Conservation (phyloP, 1,284 basidiomycete species). For the Boletellus deceptivus region DNA sequence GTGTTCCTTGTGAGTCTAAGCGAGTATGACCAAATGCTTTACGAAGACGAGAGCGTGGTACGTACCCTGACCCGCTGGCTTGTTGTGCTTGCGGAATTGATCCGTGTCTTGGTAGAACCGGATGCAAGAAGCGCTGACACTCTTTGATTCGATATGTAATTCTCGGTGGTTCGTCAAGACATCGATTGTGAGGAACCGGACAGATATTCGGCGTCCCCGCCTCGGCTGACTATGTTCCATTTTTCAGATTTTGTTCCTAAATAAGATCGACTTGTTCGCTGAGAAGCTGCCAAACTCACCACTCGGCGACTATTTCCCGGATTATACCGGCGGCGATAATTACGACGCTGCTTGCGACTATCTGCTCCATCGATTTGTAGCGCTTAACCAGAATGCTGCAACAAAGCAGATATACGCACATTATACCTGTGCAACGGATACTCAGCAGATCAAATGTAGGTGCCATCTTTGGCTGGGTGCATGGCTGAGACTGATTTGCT, state of each 20-base stretch:
- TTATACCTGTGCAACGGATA: conserved; percentile 89
- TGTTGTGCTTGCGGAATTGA: conserved; percentile 13
- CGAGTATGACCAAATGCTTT: conserved; percentile 94
- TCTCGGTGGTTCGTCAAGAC: conserved; percentile 93
- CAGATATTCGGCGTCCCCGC: not conserved
- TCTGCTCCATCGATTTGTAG: conserved; percentile 83
- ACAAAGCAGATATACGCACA: conserved; percentile 88
- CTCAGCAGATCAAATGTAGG: conserved; percentile 85
- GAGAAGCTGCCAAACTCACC: conserved; percentile 91
- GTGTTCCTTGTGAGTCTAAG: conserved; percentile 91
- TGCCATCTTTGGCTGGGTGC: conserved; percentile 4
- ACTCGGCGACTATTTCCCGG: conserved; percentile 86
- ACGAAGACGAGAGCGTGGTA: conserved; percentile 91
- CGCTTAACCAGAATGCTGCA: conserved; percentile 82
- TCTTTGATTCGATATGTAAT: conserved; percentile 97
- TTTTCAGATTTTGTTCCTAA: conserved; percentile 78
- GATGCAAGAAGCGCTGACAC: conserved; percentile 94
- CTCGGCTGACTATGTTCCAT: conserved; percentile 2
- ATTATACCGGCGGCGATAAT: conserved; percentile 76
- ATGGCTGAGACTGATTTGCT: conserved; percentile 4
- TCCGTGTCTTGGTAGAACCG: conserved; percentile 63
- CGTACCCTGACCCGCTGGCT: conserved; percentile 33
- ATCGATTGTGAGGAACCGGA: conserved; percentile 60
- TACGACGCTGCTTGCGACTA: conserved; percentile 88
- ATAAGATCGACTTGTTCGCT: conserved; percentile 96